These are phyloP conservation scores for Beverwykella pulmonaria DNA, from an alignment of 495 filamentous ascomycete species.

Conservation along the genomic window DNA sequence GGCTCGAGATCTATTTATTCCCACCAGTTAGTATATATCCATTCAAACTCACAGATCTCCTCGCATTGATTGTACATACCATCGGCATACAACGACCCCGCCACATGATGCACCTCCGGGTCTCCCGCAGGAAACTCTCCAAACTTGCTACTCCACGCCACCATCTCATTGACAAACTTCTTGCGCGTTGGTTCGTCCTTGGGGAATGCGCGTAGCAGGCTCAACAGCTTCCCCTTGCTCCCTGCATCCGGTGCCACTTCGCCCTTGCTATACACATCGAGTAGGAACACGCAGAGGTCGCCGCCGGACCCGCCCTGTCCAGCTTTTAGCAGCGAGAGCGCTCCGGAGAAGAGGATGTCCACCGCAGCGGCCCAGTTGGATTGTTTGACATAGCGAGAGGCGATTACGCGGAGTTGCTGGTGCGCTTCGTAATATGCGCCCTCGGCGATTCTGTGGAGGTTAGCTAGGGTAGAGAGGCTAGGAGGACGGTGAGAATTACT, in stretches of 20 bases:
- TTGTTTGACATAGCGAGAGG: slow-evolving; percentile 85
- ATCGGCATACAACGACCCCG: slow-evolving; percentile 83
- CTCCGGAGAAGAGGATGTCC: slow-evolving; percentile 82
- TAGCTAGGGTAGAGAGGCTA: slow-evolving; percentile 23
- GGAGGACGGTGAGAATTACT: slow-evolving; percentile 48
- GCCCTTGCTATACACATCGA: slow-evolving; percentile 85
- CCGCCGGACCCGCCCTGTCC: slow-evolving; percentile 91
- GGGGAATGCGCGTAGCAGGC: slow-evolving; percentile 75
- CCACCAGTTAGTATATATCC: background rate
- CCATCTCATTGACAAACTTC: slow-evolving; percentile 84
- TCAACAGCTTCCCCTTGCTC: slow-evolving; percentile 64
- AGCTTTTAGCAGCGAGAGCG: slow-evolving; percentile 80
- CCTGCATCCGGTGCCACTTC: slow-evolving; percentile 70
- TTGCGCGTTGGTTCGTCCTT: slow-evolving; percentile 85
- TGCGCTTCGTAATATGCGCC: slow-evolving; percentile 97
- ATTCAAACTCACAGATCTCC: background rate
- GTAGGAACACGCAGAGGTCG: slow-evolving; percentile 80
- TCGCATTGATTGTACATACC: slow-evolving; percentile 46
- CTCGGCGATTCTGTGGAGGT: slow-evolving; percentile 71
- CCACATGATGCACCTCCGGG: slow-evolving; percentile 92
- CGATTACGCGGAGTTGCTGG: slow-evolving; percentile 93
- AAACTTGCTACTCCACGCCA: slow-evolving; percentile 83
- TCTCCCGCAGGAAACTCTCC: slow-evolving; percentile 91
- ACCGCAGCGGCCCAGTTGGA: slow-evolving; percentile 80
- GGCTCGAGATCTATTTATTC: slow-evolving; percentile 68